Conservation (phyloP, 352 stramenopile species). For the Nannochloropsis limnetica region DNA sequence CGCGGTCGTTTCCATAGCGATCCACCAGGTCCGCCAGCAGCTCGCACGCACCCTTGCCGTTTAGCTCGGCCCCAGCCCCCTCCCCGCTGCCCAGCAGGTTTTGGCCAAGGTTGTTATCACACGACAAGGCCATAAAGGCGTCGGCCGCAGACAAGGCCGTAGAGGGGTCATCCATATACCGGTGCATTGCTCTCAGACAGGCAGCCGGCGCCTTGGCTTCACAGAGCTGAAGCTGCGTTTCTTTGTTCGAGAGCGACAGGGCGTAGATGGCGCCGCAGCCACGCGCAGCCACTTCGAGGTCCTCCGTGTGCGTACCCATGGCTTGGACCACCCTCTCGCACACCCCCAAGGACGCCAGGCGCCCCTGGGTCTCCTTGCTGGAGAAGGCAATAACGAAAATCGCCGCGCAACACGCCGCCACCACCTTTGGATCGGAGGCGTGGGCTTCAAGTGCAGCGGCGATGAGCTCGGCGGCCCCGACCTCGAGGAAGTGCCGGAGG, state of each 20-base stretch:
- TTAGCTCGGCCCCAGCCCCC: background rate
- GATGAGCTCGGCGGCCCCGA: conserved; percentile 1
- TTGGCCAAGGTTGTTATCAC: conserved; percentile 10
- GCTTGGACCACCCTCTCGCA: conserved; percentile 29
- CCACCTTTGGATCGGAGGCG: background rate
- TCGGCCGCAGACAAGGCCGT: background rate
- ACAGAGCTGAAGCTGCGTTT: conserved; percentile 13
- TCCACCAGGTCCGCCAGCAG: conserved; percentile 6
- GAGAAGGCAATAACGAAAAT: conserved; percentile 24
- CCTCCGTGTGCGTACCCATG: background rate
- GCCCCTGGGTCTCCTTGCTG: background rate
- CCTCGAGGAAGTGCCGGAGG: background rate
- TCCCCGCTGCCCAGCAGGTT: conserved; percentile 7
- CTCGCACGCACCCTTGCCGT: conserved; percentile 14
- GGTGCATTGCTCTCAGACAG: background rate
- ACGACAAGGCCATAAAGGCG: background rate
- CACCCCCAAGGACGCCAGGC: background rate
- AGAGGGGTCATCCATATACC: background rate
- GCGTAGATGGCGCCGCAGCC: conserved; percentile 23
- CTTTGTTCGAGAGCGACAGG: conserved; percentile 13
- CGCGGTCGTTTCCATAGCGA: background rate
- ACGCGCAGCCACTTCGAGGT: background rate
- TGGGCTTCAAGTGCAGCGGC: background rate
- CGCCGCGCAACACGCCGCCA: background rate
- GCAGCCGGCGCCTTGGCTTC: background rate